Base-by-base conservation (phyloP, 2,329 filamentous ascomycete genomes). In the Tympanopsis confertula region DNA sequence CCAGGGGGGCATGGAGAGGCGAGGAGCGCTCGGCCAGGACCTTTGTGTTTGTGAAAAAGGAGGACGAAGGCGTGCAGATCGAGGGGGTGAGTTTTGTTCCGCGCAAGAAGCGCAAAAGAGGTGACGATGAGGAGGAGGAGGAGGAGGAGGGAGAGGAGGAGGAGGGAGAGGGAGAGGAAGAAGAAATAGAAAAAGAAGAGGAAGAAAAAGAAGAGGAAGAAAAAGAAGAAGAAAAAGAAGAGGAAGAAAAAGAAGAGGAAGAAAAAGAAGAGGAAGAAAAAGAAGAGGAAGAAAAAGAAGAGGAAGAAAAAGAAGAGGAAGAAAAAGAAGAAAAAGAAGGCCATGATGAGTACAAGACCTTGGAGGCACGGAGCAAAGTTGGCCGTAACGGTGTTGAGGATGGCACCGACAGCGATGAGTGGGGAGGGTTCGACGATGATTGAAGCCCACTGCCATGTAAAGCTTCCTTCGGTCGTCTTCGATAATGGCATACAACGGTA, bases 21-120 rank as follows among this genome's bases (percentile, higher is more conserved):
- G 69, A 71, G 46, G 64, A 71, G 29, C 58, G 69, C 52, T 50
- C 57, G 1, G 64, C 74, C 18, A 62, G 76, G 49, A 80, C 71
- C 49, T 81, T 69, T 48, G 63, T 80, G 4, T 81, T 82, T 50
- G 66, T 74, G 41, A 64, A 67, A 43, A 78, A 73, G 53, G 74
- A 66, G 2, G 74, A 74, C 33, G 60, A 59, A 2, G 40, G 45
- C 2, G 48, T 45, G 20, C 44, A 44, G 20, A 48, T 41, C 22
- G 22, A 26, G 22, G 22, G 22, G n/a, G 22, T 26, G 7, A 26
- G 22, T n/a, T 26, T 26, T n/a, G 22, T 26, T n/a, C 22, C 22
- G 7, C 39, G 41, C 19, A 54, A 52, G 38, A 61, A 58, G 42
- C 49, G 54, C 17, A 40, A 51, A 28, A 47, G 54, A 43, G 46